Conservation (phyloP, 2,329 filamentous ascomycete species). For the Exophiala sp. region DNA sequence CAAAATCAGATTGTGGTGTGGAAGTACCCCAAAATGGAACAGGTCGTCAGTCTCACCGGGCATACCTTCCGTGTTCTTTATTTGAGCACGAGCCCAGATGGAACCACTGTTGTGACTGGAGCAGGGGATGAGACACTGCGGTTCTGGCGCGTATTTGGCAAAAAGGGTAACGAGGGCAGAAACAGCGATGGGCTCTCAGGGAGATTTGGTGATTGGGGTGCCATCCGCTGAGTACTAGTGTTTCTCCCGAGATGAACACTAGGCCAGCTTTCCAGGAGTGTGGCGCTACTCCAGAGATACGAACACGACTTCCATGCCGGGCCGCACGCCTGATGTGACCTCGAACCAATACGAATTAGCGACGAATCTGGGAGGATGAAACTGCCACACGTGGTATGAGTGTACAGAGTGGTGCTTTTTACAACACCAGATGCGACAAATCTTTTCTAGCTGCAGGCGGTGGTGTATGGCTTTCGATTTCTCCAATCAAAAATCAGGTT, state of each 20-base stretch:
- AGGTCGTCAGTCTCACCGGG: slow-evolving; percentile 88
- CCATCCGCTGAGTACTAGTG: slow-evolving; percentile 56
- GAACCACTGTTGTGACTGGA: slow-evolving; percentile 86
- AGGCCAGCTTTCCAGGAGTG: not conserved
- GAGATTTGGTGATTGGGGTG: slow-evolving; percentile 70
- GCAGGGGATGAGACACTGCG: slow-evolving; percentile 92
- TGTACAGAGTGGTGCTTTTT: not conserved
- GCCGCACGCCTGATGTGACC: not conserved
- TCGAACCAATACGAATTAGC: not conserved
- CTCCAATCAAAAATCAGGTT: not conserved
- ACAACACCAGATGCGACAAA: not conserved
- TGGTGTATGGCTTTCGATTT: not conserved
- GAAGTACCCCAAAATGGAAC: slow-evolving; percentile 98
- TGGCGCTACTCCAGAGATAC: not conserved
- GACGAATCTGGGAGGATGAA: not conserved
- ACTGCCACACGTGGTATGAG: not conserved
- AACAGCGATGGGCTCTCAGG: slow-evolving; percentile 36
- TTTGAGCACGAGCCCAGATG: slow-evolving; percentile 94
- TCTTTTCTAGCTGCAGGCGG: not conserved
- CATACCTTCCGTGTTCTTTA: slow-evolving; percentile 97
- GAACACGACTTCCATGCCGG: not conserved
- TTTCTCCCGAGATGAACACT: not conserved
- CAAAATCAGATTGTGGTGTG: slow-evolving; percentile 99
- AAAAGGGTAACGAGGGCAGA: slow-evolving; percentile 64
- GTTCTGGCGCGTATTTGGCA: slow-evolving; percentile 95